Base-by-base conservation (phyloP, 208 protist species). In the Trypanosoma caninum region DNA sequence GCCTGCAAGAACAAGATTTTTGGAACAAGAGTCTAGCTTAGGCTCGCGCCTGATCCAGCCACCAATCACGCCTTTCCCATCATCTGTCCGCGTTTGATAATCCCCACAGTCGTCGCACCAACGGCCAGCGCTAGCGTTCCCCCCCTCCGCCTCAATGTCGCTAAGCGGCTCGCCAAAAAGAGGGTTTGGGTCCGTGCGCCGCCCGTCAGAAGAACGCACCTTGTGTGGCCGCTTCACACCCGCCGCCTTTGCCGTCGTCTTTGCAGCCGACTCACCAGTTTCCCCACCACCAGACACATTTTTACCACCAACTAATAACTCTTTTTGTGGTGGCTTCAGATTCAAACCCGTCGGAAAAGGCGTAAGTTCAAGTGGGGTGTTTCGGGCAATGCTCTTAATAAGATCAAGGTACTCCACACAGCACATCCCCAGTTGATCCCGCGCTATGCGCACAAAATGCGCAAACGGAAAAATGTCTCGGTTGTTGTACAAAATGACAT, bases 401-500 rank as follows among this genome's bases (percentile, higher is more conserved):
- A 91, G 31, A 14, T 64, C 27, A 13, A 65, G 58, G 59, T 88
- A 86, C 72, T 86, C 78, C 37, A 85, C 60, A 56, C 76, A 77
- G 46, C 45, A 58, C 45, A 91, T 44, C n/a, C 60, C 41, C 33
- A 82, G 65, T 22, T 50, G 31, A 18, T 84, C 62, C 27, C 50
- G 69, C 48, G 87, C 37, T 7, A 69, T 53, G n/a, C 52, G 28
- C 34, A 84, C 40, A 48, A 69, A 82, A 16, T 48, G 23, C 2
- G 45, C 38, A 44, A 82, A 79, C 0, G 80, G 82, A 53, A 82
- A 52, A 7, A 37, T 58, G 48, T 87, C 85, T 18, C 69, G 55
- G 28, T 64, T 66, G 40, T 74, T 82, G 71, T 77, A 85, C 18
- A 94, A 59, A 14, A 93, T 23, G 7, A 89, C 60, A 65, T 88